Conservation (phyloP, 306 rosid genomes). For the Cicer bijugum region DNA sequence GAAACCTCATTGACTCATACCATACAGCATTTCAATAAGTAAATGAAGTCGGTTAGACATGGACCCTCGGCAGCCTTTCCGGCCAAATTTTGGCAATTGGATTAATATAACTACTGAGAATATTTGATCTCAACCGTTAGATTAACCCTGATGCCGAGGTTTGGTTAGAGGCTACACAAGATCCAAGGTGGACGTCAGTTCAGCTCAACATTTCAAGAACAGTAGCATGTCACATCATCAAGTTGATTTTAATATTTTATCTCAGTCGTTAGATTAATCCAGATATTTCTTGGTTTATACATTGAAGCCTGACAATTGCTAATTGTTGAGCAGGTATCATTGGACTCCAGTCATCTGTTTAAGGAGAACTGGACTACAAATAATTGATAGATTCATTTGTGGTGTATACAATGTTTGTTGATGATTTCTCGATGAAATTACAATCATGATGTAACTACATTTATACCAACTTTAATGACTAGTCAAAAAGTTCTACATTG, state of each 20-base stretch:
- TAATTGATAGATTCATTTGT: slow-evolving; percentile 18
- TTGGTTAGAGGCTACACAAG: background rate
- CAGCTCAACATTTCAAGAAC: background rate
- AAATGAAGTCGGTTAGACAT: background rate
- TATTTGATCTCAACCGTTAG: background rate
- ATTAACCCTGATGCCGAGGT: background rate
- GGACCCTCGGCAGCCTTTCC: background rate
- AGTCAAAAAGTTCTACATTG: background rate
- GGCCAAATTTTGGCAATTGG: background rate
- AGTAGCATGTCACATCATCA: background rate
- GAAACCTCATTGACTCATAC: background rate
- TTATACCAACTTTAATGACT: slow-evolving; percentile 5
- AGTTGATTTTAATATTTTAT: background rate
- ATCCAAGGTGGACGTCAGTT: background rate
- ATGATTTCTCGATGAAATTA: slow-evolving; percentile 21
- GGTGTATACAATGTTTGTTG: slow-evolving; percentile 24
- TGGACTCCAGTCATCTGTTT: slow-evolving; percentile 80
- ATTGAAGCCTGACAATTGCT: slow-evolving; percentile 37
- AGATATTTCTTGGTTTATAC: background rate
- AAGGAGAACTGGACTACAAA: slow-evolving; percentile 34
- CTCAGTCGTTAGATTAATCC: no score
- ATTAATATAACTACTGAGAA: background rate
- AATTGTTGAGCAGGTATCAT: slow-evolving; percentile 65
- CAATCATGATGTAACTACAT: slow-evolving; percentile 28
- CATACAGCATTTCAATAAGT: background rate